Base-by-base conservation (phyloP, 805 yeast species). In the Saturnispora kantuleensis region DNA sequence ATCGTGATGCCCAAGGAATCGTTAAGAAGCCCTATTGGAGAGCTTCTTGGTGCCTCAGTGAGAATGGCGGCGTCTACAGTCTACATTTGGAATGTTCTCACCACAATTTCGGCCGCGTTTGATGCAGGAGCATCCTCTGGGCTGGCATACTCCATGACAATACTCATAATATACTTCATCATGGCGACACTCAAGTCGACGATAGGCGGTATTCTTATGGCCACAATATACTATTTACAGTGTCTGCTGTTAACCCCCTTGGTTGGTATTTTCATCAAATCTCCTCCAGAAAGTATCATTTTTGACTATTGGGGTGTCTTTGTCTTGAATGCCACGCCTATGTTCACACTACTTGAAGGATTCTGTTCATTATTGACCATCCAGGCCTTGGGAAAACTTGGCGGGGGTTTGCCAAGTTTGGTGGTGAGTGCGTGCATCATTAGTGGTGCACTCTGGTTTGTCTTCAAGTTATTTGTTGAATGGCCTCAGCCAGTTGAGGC, bases 101-200 rank as follows among this genome's bases (percentile, higher is more conserved):
- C 89, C 29, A 83, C 96, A 2, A 83, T 93, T 6, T 97, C 97
- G 4, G 72, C 93, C 49, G 84, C 97, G 18, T 93, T 93, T 63
- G 96, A 90, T 57, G 82, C 87, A 33, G 97, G 97, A 9, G 97
- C 97, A 1, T 72, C 77, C 45, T 90, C 97, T 63, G 98, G 98
- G 1, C 67, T 93, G 48, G 78, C 94, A 15, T 93, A 79, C 60
- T 79, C 90, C 0, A 72, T 79, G 30, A 80, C 95, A 6, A 70
- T 90, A 39, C 75, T 85, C 44, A 67, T 75, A 36, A 63, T 83
- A 43, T 89, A 88, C 62, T 80, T 85, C 49, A 59, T 75, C 5
- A 66, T 86, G 45, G 85, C 96, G 8, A 79, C 94, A 1, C 56
- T 87, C 29, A 71, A 94, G 47, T 74, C 54, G 48, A 30, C 26